phyloP scores from a whole-genome alignment of 805 yeast species.

The Cyberlindnera subsufficiens region DNA sequence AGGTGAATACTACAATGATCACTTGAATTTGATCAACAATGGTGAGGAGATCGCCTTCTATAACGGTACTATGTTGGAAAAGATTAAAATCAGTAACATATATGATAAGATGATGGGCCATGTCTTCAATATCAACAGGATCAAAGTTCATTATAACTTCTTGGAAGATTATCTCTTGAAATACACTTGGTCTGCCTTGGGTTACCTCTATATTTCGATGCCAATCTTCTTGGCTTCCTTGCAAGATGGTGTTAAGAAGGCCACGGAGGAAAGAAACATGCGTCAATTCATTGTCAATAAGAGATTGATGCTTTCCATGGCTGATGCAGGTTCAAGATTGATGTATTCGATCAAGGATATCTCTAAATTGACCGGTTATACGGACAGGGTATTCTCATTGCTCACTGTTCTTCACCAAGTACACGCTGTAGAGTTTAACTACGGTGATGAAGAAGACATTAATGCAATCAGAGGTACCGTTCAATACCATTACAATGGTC shows the following conservation, averaged over 20 bases:
- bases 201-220: constrained; percentile 84
- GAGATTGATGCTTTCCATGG: constrained; percentile 81
- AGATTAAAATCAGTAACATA: constrained; percentile 51
- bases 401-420: constrained; percentile 77
- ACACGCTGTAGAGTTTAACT: constrained; percentile 48
- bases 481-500: constrained; percentile 71
- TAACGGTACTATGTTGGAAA: constrained; percentile 81
- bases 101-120: constrained; percentile 55
- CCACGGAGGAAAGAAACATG: constrained; percentile 54
- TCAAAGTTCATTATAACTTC: constrained; percentile 62
- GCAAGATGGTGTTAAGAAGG: constrained; percentile 18
- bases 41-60: constrained; percentile 93
- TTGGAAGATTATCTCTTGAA: constrained; percentile 83
- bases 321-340: constrained; percentile 91
- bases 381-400: constrained; percentile 76
- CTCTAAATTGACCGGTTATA: constrained; percentile 85
- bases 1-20: constrained; percentile 85
- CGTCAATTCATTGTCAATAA: constrained; percentile 87
- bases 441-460: constrained; percentile 33
- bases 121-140: constrained; percentile 45
- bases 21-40: constrained; percentile 77
- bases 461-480: constrained; percentile 72
- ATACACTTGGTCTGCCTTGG: constrained; percentile 92
- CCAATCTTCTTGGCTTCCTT: constrained; percentile 69
- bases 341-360: constrained; percentile 93